These are phyloP conservation scores for Thermothelomyces thermophilus DNA, from an alignment of 2,329 filamentous ascomycete genomes.

Conservation along the genomic window DNA sequence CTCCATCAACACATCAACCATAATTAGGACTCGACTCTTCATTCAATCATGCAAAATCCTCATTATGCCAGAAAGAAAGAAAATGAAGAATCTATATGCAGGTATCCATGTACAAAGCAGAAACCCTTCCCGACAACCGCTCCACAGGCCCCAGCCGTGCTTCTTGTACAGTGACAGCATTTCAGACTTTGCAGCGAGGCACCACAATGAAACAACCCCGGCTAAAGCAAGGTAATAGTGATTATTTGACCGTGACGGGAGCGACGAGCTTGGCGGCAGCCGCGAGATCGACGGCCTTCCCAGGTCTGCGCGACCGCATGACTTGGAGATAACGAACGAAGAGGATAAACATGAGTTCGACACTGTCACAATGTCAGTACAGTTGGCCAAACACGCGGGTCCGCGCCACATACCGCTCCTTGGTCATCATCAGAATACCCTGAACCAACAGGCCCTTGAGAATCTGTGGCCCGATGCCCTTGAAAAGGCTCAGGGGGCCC, in stretches of 20 bases:
- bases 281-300: constrained; percentile 57
- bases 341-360: constrained; percentile 82
- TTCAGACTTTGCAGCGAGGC: background rate
- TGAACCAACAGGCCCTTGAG: constrained; percentile 90
- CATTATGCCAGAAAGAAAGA: background rate
- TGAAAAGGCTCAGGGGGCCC: constrained; percentile 78
- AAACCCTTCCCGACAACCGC: background rate
- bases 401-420: constrained; percentile 64
- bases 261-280: constrained; percentile 47
- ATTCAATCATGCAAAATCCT: constrained; percentile 14
- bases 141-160: background rate
- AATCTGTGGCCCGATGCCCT: constrained; percentile 92
- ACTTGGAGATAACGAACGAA: constrained; percentile 75
- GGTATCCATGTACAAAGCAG: constrained; percentile 9
- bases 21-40: background rate
- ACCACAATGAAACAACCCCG: too few relatives aligned
- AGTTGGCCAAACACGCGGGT: background rate
- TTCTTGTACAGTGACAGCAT: background rate
- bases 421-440: constrained; percentile 97
- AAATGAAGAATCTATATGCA: constrained; percentile 14
- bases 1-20: too few relatives aligned
- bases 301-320: constrained; percentile 62
- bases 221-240: background rate
- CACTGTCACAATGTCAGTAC: constrained; percentile 41
- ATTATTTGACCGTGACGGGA: constrained; percentile 29